Conservation (phyloP, 2,329 filamentous ascomycete genomes). For the Emericellopsis cladophorae region DNA sequence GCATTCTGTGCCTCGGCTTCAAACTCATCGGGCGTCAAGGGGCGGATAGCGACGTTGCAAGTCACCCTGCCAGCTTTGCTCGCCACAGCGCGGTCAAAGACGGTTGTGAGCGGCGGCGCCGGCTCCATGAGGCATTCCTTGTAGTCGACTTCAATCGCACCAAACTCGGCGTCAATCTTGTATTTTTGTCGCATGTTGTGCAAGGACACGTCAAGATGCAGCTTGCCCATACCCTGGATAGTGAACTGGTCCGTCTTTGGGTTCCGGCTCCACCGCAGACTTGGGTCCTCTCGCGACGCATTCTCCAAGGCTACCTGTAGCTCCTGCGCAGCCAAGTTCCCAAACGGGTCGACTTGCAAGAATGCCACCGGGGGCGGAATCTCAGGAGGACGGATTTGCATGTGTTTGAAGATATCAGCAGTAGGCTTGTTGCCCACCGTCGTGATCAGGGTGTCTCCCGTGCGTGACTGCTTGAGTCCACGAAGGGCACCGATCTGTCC, state of each 20-base stretch:
- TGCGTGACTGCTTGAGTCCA: slow-evolving; percentile 81
- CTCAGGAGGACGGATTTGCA: slow-evolving; percentile 78
- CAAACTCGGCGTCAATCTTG: slow-evolving; percentile 77
- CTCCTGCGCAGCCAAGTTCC: slow-evolving; percentile 65
- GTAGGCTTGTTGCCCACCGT: slow-evolving; percentile 51
- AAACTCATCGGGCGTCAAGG: slow-evolving; percentile 32
- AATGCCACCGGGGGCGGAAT: slow-evolving; percentile 94
- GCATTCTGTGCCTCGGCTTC: slow-evolving; percentile 23
- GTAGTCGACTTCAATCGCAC: slow-evolving; percentile 89
- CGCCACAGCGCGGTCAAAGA: slow-evolving; percentile 69
- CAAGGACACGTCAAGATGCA: slow-evolving; percentile 86
- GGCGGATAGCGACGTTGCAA: slow-evolving; percentile 57
- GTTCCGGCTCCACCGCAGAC: slow-evolving; percentile 71
- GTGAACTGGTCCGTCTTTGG: slow-evolving; percentile 89
- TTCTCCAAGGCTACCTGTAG: slow-evolving; percentile 66
- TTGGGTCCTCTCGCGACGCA: slow-evolving; percentile 83
- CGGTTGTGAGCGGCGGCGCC: slow-evolving; percentile 42
- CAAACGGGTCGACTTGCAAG: slow-evolving; percentile 76
- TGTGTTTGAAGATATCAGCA: slow-evolving; percentile 52
- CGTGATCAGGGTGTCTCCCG: slow-evolving; percentile 80
- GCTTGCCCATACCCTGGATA: slow-evolving; percentile 88
- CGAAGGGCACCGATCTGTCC: slow-evolving; percentile 92
- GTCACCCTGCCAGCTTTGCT: slow-evolving; percentile 68
- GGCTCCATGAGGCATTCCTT: slow-evolving; percentile 61
- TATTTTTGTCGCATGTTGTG: slow-evolving; percentile 82